Percentiles rank a stretch among this genome's conserved stretches.
Conservation (phyloP, 768 basidiomycete species). For the Phlebiopsis gigantea region DNA sequence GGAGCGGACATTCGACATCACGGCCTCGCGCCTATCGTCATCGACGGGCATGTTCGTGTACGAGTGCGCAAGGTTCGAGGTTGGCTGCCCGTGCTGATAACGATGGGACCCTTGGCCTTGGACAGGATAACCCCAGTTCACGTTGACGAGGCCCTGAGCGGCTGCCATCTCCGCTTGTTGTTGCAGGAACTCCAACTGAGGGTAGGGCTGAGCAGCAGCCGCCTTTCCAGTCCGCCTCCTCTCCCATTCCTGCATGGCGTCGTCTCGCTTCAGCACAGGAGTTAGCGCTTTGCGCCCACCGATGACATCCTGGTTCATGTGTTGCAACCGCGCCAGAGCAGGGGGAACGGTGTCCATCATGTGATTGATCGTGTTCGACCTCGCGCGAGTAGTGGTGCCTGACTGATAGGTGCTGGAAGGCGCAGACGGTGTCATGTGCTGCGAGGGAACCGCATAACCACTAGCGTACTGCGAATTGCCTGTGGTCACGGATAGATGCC, state of each 20-base stretch:
- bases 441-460: conserved; percentile 18
- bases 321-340: conserved; percentile 82
- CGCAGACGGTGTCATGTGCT: conserved; percentile 40
- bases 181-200: conserved; percentile 86
- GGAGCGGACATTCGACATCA: conserved; percentile 72
- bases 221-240: conserved; percentile 74
- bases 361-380: conserved; percentile 90
- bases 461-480: conserved; percentile 21
- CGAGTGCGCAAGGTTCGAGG: conserved; percentile 59
- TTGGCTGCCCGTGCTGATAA: conserved; percentile 61
- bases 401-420: conserved; percentile 69
- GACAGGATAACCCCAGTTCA: conserved; percentile 41
- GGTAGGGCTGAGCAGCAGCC: conserved; percentile 71
- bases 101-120: conserved; percentile 17
- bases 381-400: conserved; percentile 48
- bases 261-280: conserved; percentile 91
- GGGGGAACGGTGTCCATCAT: conserved; percentile 88
- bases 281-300: conserved; percentile 79
- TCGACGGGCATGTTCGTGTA: conserved; percentile 64
- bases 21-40: conserved; percentile 69
- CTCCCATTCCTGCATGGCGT: conserved; percentile 96
- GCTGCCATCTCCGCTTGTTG: conserved; percentile 87
- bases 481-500: conserved; percentile 33
- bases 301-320: conserved; percentile 83
- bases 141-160: conserved; percentile 47